Evolutionary conservation across 2,329 filamentous ascomycete genomes (phyloP), one percentile per base, ranked within the genome.

Genomic region (Raffaelea arxii): DNA sequence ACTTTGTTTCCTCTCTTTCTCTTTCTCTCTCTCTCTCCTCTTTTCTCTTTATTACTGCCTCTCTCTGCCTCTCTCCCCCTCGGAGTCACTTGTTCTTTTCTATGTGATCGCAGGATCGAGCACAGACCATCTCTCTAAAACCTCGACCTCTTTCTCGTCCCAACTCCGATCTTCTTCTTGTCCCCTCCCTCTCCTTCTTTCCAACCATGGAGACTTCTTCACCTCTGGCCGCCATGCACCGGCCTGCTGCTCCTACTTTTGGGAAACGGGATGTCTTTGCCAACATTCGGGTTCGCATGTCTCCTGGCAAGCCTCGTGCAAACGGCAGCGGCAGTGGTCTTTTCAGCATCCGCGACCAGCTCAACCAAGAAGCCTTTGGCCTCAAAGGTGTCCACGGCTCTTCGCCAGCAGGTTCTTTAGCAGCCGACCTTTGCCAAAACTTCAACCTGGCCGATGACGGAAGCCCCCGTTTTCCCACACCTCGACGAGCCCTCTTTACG

Each of bases 371-470:
- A 65, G 95, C 92, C 70, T 94, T 97, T 70, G 82, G 75, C 58
- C 66, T 85, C 57, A 89, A 86, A 61, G 77, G 84, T 44, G 72
- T 87, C 58, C 80, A 80, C 55, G 87, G 88, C 42, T 94, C 90
- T 19, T 98, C 92, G 47, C 92, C 92, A 6, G 90, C 89, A 30
- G 82, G 88, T 44, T 94, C 87, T 60, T 71, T 98, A 56, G 91
- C 90, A 37, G 90, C 89, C 51, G 92, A 98, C 67, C 75, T 97
- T 57, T 96, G 90, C 49, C 89, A 95, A 62, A 98, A 97, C 71
- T 94, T 97, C 63, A 86, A 91, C 62, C 86, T 97, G 63, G 90
- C 96, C 66, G 88, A 68, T 51, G 74, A 79, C 47, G 18, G 47
- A 65, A 94, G 88, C 65, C 88, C 88, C 27, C 82, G 86, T 64